Conservation (phyloP, 1,284 basidiomycete species). For the Cystobasidium pallidum region DNA sequence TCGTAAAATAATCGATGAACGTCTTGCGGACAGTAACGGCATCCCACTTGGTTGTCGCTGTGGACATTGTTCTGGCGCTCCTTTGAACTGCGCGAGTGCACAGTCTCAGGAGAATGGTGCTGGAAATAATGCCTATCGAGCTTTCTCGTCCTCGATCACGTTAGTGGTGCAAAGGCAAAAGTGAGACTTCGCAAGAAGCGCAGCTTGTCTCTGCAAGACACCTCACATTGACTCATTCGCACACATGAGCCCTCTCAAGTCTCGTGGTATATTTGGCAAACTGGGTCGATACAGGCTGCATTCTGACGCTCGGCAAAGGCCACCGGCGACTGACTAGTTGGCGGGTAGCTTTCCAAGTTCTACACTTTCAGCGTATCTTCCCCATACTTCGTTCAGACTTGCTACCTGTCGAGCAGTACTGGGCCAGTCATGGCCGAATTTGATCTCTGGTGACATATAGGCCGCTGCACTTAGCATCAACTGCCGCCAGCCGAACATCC, state of each 20-base stretch:
- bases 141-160: constrained; percentile 1
- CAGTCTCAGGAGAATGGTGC: constrained; percentile 28
- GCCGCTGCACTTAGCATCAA: neutral
- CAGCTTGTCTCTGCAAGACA: neutral
- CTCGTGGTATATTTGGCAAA: too few species aligned
- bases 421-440: constrained; percentile 41
- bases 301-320: neutral
- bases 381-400: constrained; percentile 13
- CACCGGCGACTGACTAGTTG: neutral
- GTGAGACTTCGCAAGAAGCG: neutral
- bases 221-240: neutral
- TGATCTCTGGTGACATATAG: constrained; percentile 14
- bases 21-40: constrained; percentile 71
- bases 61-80: constrained; percentile 26
- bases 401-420: constrained; percentile 2
- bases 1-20: constrained; percentile 76
- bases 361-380: constrained; percentile 10
- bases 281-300: neutral
- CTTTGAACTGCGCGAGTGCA: constrained; percentile 5
- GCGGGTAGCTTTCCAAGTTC: constrained; percentile 28
- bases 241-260: too few species aligned
- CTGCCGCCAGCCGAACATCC: too few species aligned
- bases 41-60: constrained; percentile 62
- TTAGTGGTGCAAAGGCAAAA: neutral
- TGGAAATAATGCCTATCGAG: neutral